Percentiles rank a stretch among this genome's conserved stretches.
Conservation (phyloP, 495 filamentous ascomycete species). For the Penicillium maclennaniae region DNA sequence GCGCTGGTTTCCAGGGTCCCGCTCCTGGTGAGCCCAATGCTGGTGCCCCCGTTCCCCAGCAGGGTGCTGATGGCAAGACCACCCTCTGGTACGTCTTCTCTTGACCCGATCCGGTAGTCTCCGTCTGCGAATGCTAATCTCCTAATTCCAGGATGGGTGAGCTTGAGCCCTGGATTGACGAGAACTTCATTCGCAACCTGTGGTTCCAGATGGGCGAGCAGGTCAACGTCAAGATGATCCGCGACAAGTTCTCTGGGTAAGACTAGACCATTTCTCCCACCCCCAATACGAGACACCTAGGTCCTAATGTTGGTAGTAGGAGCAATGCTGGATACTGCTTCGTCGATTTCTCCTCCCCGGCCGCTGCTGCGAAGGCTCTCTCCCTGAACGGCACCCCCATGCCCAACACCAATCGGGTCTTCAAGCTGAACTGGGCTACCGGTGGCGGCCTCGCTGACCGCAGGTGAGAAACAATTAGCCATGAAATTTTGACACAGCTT, state of each 20-base stretch:
- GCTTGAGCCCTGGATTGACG: slow-evolving; percentile 98
- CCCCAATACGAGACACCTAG: slow-evolving; percentile 9
- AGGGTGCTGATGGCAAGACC: slow-evolving; percentile 67
- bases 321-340: slow-evolving; percentile 99
- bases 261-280: slow-evolving; percentile 26
- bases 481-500: background rate
- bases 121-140: slow-evolving; percentile 9
- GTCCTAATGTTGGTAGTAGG: slow-evolving; percentile 53
- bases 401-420: slow-evolving; percentile 89
- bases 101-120: background rate
- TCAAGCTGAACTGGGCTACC: slow-evolving; percentile 99
- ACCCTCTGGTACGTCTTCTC: slow-evolving; percentile 65
- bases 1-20: slow-evolving; percentile 51
- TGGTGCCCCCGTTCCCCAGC: slow-evolving; percentile 50
- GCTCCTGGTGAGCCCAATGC: slow-evolving; percentile 47
- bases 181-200: slow-evolving; percentile 93
- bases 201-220: slow-evolving; percentile 87
- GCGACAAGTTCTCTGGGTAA: slow-evolving; percentile 98
- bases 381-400: slow-evolving; percentile 84
- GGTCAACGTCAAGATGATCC: slow-evolving; percentile 99
- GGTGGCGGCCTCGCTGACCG: slow-evolving; percentile 93
- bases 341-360: slow-evolving; percentile 82
- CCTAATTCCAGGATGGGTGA: slow-evolving; percentile 83
- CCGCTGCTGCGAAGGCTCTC: slow-evolving; percentile 86
- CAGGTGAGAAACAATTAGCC: slow-evolving; percentile 53